Conservation (phyloP, 2,329 filamentous ascomycete genomes). For the Fusarium succisae region DNA sequence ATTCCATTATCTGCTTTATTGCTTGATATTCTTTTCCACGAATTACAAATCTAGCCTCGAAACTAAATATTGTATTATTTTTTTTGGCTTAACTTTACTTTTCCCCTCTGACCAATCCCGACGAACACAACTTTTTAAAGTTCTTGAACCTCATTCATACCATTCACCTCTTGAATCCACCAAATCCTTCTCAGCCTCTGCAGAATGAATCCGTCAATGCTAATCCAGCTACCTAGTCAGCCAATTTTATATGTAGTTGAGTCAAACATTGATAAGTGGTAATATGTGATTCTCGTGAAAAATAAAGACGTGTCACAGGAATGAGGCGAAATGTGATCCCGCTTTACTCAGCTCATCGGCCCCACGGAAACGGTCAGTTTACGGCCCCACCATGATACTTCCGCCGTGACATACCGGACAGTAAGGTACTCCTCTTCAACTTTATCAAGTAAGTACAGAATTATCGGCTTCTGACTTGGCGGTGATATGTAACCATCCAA, state of each 20-base stretch:
- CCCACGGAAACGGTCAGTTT: not conserved
- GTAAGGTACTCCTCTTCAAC: not conserved
- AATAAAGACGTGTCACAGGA: not conserved
- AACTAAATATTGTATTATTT: not conserved
- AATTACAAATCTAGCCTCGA: constrained; percentile 16
- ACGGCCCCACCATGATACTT: constrained; percentile 11
- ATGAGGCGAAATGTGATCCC: constrained; percentile 17
- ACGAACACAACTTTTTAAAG: not conserved
- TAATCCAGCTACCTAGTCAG: too few relatives aligned
- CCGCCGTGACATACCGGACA: not conserved
- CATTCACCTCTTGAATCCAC: not conserved
- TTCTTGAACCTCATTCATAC: not conserved
- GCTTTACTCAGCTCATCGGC: constrained; percentile 11
- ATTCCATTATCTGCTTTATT: constrained; percentile 14
- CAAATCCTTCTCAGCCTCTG: not conserved
- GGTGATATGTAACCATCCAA: not conserved
- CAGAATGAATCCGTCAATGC: too few relatives aligned
- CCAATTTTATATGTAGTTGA: not conserved
- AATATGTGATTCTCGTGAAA: not conserved
- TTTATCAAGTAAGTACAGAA: too few relatives aligned
- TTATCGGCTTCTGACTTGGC: not conserved
- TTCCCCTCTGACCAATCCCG: not conserved
- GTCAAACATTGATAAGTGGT: not conserved
- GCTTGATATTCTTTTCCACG: not conserved
- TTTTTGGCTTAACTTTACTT: not conserved